phyloP scores from a whole-genome alignment of 2,329 filamentous ascomycete species.

The Arachnopeziza araneosa region DNA sequence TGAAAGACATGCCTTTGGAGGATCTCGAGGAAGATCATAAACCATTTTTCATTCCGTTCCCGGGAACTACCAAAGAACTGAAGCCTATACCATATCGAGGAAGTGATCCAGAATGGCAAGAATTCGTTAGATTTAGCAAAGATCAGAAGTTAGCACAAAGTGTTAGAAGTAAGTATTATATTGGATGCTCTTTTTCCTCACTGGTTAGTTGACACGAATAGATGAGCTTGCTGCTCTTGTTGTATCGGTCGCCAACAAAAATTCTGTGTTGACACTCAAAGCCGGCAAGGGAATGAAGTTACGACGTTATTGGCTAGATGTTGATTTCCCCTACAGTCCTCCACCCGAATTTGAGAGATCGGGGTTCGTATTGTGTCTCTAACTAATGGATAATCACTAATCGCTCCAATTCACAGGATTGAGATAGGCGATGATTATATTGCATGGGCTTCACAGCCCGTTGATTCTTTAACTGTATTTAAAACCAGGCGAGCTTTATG shows the following conservation, averaged over 20 bases:
- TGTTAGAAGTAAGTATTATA: constrained; percentile 11
- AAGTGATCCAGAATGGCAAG: constrained; percentile 57
- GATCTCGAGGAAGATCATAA: constrained; percentile 37
- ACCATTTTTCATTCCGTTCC: constrained; percentile 55
- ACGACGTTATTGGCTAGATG: constrained; percentile 51
- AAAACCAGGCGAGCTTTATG: constrained; percentile 45
- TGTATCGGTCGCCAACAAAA: constrained; percentile 36
- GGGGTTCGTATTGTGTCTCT: constrained; percentile 42
- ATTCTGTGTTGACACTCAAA: constrained; percentile 38
- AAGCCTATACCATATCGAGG: constrained; percentile 46
- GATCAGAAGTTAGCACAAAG: constrained; percentile 41
- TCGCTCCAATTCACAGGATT: constrained; percentile 35
- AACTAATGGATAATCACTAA: not conserved
- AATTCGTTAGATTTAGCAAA: constrained; percentile 53
- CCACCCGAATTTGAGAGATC: constrained; percentile 54
- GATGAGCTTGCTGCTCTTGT: constrained; percentile 42
- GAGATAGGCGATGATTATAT: constrained; percentile 45
- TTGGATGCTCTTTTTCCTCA: not conserved
- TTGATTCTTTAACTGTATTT: constrained; percentile 43
- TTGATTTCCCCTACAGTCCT: constrained; percentile 53
- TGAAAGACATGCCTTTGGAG: constrained; percentile 38
- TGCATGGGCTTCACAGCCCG: constrained; percentile 40
- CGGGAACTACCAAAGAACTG: constrained; percentile 48
- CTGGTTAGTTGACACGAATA: constrained; percentile 27
- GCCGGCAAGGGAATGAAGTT: constrained; percentile 45